Base-by-base conservation (phyloP, 2,329 filamentous ascomycete genomes). In the Xylaria arbuscula region DNA sequence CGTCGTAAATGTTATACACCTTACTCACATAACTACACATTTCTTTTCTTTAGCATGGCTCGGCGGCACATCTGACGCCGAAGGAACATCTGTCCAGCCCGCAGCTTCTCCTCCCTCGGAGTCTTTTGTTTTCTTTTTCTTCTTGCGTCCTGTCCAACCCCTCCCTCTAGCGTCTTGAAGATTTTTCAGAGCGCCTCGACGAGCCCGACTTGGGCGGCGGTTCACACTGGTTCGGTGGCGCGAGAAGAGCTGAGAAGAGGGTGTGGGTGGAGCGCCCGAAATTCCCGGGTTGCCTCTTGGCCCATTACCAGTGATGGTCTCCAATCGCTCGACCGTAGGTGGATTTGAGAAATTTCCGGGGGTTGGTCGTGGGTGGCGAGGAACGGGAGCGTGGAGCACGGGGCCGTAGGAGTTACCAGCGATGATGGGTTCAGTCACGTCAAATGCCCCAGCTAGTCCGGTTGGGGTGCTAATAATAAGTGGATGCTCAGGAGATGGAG, bases 401-500 rank as follows among this genome's bases (percentile, higher is more conserved):
- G 83, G 81, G 45, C 85, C 85, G 2, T 76, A 75, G 19, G 76
- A 76, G 13, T 74, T 62, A 5, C 57, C 76, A 15, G 75, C 73
- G n/a, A 78, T 78, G 19, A 74, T 74, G 36, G 75, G 77, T 11
- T 78, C 78, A 1, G 84, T 83, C 1, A 79, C 73, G 65, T 89
- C 87, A 70, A 83, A 87, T 0, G 83, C 85, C 2, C 87, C 87
- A 0, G 82, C 79, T 9, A 89, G 82, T 17, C 87, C 87, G 10
- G 79, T 83, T 0, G 87, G 87, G 3, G 87, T 89, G 76, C 87
- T 89, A 76, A 89, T 88, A 62, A 89, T 89, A 32, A 89, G 80
- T 3, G 87, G 87, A 62, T 85, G 83, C 45, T 88, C 86, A 32
- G 85, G 79, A 5, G 76, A 68, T 13, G 75, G 67, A 64, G 73